Evolutionary conservation across 768 basidiomycete genomes (phyloP), one percentile per base, ranked within the genome.

Genomic region (Dacryopinax spathularia): DNA sequence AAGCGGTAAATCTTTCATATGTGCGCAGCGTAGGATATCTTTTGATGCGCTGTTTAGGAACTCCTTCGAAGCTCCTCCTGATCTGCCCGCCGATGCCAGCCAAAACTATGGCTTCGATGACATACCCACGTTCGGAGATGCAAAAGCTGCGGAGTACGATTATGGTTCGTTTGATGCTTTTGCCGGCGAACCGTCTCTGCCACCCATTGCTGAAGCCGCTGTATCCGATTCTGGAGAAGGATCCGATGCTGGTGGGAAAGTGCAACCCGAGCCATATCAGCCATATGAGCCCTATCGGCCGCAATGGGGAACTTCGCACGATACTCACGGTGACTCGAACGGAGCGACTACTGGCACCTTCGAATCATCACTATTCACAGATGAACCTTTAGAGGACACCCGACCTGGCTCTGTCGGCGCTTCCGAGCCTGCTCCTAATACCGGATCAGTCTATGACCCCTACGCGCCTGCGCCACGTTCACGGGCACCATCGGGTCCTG

Each of bases 391-490:
- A 10, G 48, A 56, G 15, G 62, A 62, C 33, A 13, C 41, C 18
- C 43, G 15, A 34, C 18, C 34, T 10, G 62, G 25, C 33, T 20
- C 62, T 15, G 43, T 31, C 34, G 36, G n/a, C 2, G 10, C 18
- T 35, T 16, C 15, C 16, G 33, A 29, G 20, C 13, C 48, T 12
- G 62, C 60, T 27, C 18, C n/a, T 20, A 6, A 60, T 31, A 60
- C 34, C 13, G 48, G 18, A 29, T 10, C 31, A 27, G 60, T 25
- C 4, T 60, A 64, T 27, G 63, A 78, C 65, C 73, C 76, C n/a
- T 79, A 80, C 63, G 69, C 73, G 13, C 77, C 76, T 2, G 70
- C 69, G 31, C 71, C 66, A 31, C 61, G 65, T 18, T 60, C 68
- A n/a, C 65, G 62, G 15, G 68, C 67, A 12, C 65, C 66, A 6